phyloP scores from a whole-genome alignment of 1,284 basidiomycete genomes.

The Microbotryum saponariae region DNA sequence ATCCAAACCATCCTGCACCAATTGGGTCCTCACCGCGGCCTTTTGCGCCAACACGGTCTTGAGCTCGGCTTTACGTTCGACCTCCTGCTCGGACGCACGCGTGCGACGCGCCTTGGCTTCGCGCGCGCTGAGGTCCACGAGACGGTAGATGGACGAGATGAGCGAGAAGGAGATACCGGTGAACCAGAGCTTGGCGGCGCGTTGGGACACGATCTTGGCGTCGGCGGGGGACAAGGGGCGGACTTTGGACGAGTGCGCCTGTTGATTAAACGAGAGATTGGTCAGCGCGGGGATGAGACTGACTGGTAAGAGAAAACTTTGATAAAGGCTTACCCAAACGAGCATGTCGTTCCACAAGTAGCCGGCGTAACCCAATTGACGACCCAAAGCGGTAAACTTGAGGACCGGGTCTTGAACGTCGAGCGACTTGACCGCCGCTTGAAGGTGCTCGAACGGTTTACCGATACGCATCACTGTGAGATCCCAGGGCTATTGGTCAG shows the following conservation, averaged over 20 bases:
- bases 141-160: slow-evolving; percentile 32
- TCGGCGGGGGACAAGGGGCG: slow-evolving; percentile 36
- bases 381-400: slow-evolving; percentile 68
- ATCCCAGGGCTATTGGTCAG: neutral
- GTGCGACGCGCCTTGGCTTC: slow-evolving; percentile 26
- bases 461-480: slow-evolving; percentile 82
- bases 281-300: slow-evolving; percentile 48
- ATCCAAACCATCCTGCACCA: slow-evolving; percentile 72
- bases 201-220: slow-evolving; percentile 55
- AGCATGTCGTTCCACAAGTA: slow-evolving; percentile 76
- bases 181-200: slow-evolving; percentile 83
- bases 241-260: slow-evolving; percentile 52
- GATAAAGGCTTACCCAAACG: slow-evolving; percentile 62
- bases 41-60: slow-evolving; percentile 56
- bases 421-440: slow-evolving; percentile 69
- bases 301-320: slow-evolving; percentile 45
- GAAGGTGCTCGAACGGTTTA: slow-evolving; percentile 90
- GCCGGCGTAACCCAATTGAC: slow-evolving; percentile 85
- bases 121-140: slow-evolving; percentile 23
- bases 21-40: slow-evolving; percentile 59
- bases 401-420: slow-evolving; percentile 54
- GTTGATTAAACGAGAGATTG: slow-evolving; percentile 12
- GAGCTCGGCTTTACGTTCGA: slow-evolving; percentile 57
- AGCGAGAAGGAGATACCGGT: slow-evolving; percentile 56
- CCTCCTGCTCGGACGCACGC: slow-evolving; percentile 49